Conservation (phyloP, 805 yeast genomes). For the Isabelozyma rhagii region DNA sequence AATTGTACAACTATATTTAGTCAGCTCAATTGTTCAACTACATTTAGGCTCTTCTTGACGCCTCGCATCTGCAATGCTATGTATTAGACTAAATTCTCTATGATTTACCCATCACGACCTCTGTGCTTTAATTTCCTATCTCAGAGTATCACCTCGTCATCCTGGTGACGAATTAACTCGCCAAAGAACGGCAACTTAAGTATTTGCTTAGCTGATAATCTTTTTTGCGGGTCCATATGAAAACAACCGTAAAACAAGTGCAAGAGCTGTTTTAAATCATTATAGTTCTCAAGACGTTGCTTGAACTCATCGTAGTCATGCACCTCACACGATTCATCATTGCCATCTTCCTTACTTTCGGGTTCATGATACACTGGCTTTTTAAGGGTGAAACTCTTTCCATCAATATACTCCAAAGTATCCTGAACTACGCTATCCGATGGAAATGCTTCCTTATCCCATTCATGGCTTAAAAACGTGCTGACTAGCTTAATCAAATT, state of each 20-base stretch:
- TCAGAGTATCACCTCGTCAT: slow-evolving; percentile 27
- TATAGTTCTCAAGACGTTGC: slow-evolving; percentile 23
- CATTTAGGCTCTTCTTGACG: no score
- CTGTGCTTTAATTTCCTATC: background rate
- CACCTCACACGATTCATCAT: slow-evolving; percentile 2
- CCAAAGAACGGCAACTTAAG: slow-evolving; percentile 59
- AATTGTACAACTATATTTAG: no score
- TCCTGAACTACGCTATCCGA: slow-evolving; percentile 71
- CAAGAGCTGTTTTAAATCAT: slow-evolving; percentile 46
- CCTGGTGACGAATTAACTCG: slow-evolving; percentile 30
- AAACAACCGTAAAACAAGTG: slow-evolving; percentile 57
- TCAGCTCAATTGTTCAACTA: no score
- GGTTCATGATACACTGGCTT: slow-evolving; percentile 16
- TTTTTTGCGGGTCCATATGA: slow-evolving; percentile 52
- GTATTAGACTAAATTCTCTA: no score
- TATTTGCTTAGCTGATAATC: slow-evolving; percentile 58
- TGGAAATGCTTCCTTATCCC: slow-evolving; percentile 60
- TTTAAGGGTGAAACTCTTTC: slow-evolving; percentile 30
- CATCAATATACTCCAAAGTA: slow-evolving; percentile 49
- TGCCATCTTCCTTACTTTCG: slow-evolving; percentile 1
- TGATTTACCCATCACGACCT: no score
- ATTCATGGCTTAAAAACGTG: slow-evolving; percentile 36
- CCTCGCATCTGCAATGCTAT: no score
- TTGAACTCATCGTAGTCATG: slow-evolving; percentile 12
- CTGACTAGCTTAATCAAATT: slow-evolving; percentile 29